phyloP scores from a whole-genome alignment of 129 eudicot species.

The Escallonia herrerae region DNA sequence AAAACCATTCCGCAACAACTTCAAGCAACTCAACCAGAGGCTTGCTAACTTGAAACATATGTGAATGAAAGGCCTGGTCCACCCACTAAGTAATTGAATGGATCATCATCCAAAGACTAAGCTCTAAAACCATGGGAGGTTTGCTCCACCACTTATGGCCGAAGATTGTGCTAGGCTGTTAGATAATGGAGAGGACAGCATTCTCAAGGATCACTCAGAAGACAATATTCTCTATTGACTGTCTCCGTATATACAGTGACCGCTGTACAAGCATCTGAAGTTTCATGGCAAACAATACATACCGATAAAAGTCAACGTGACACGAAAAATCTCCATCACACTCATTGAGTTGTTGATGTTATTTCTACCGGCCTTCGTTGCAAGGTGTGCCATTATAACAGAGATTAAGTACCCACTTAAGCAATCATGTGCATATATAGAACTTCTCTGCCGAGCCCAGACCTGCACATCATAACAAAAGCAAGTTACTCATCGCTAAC shows the following conservation, averaged over 20 bases:
- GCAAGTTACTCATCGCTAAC: neutral
- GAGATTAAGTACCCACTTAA: constrained; percentile 71
- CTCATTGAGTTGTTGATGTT: constrained; percentile 60
- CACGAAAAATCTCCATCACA: constrained; percentile 66
- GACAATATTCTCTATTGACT: no score
- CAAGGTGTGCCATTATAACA: constrained; percentile 66
- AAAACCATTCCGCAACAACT: neutral
- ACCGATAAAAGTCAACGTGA: constrained; percentile 85
- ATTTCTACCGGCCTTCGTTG: constrained; percentile 51
- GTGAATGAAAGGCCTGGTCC: no score
- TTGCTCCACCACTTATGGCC: no score
- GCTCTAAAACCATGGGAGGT: no score
- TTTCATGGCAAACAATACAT: constrained; percentile 12
- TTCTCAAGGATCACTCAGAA: no score
- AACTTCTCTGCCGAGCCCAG: constrained; percentile 90
- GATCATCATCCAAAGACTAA: no score
- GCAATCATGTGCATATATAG: constrained; percentile 71
- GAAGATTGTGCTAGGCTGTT: no score
- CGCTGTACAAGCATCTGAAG: neutral
- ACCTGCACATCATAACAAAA: constrained; percentile 44
- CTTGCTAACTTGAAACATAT: no score
- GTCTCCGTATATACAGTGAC: neutral
- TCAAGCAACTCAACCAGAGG: neutral
- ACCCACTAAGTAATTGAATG: no score
- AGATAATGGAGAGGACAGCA: no score